These are phyloP conservation scores for Pleurozium schreberi DNA, from an alignment of 225 moss, liverwort and hornwort genomes.

Conservation along the genomic window DNA sequence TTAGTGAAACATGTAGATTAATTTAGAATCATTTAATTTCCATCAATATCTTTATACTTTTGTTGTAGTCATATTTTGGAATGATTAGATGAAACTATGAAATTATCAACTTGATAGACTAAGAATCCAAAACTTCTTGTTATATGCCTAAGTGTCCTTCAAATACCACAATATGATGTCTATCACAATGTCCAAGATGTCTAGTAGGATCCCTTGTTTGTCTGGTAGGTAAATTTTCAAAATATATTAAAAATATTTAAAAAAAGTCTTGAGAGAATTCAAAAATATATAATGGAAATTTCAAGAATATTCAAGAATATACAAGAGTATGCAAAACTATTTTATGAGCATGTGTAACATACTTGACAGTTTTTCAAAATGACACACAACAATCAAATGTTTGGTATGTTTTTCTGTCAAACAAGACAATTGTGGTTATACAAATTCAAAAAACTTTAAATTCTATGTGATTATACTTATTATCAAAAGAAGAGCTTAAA, in stretches of 20 bases:
- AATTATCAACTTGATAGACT: background rate
- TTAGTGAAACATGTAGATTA: background rate
- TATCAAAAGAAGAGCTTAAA: background rate
- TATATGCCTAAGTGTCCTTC: no score
- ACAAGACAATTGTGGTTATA: background rate
- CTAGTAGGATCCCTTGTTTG: fast-evolving
- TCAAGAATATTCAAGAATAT: no score
- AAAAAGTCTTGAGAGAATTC: no score
- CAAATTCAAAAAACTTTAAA: background rate
- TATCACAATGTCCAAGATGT: fast-evolving
- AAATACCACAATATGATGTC: no score
- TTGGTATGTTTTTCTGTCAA: no score
- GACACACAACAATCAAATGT: fast-evolving
- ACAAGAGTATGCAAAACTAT: no score
- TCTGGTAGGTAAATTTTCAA: no score
- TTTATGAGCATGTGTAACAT: no score
- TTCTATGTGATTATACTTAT: background rate
- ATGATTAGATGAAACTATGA: no score
- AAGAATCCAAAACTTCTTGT: background rate
- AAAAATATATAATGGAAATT: no score
- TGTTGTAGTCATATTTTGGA: background rate
- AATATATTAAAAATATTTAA: no score
- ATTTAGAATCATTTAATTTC: background rate
- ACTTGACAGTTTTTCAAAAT: no score
- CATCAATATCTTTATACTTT: background rate